Percentiles rank a stretch among this genome's conserved stretches.
phyloP scores from a whole-genome alignment of 2,329 filamentous ascomycete species.

The Tolypocladium amazonense region DNA sequence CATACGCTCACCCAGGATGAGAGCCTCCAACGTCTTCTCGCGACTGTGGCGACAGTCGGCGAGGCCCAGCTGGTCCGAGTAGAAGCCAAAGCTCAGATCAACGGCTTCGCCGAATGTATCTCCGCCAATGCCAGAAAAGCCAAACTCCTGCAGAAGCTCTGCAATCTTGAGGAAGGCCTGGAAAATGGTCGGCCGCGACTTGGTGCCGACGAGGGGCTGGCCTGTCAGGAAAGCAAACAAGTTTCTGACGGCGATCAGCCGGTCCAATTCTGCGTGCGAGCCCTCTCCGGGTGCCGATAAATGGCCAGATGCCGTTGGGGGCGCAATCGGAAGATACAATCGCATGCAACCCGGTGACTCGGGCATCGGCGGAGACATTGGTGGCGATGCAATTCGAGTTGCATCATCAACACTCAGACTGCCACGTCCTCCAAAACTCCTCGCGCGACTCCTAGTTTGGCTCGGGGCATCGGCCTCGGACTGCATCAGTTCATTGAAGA shows the following conservation, averaged over 20 bases:
- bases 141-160: constrained; percentile 42
- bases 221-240: constrained; percentile 56
- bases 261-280: constrained; percentile 34
- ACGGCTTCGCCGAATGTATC: constrained; percentile 49
- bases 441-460: constrained; percentile 21
- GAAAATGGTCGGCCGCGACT: constrained; percentile 39
- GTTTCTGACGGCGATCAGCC: constrained; percentile 49
- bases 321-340: constrained; percentile 42
- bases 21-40: constrained; percentile 80
- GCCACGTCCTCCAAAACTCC: constrained; percentile 36
- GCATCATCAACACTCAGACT: constrained; percentile 41
- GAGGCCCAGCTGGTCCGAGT: constrained; percentile 65
- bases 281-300: constrained; percentile 20
- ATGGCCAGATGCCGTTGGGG: constrained; percentile 24
- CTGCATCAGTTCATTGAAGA: constrained; percentile 43
- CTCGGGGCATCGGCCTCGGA: constrained; percentile 26
- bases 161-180: constrained; percentile 44
- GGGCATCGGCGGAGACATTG: constrained; percentile 25
- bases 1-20: constrained; percentile 85
- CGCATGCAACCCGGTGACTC: constrained; percentile 29
- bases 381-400: constrained; percentile 24
- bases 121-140: constrained; percentile 45
- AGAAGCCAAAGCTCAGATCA: constrained; percentile 58
- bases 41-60: constrained; percentile 72
- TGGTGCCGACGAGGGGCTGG: constrained; percentile 52